phyloP scores from a whole-genome alignment of 495 filamentous ascomycete genomes.

The Elaphomyces granulatus region DNA sequence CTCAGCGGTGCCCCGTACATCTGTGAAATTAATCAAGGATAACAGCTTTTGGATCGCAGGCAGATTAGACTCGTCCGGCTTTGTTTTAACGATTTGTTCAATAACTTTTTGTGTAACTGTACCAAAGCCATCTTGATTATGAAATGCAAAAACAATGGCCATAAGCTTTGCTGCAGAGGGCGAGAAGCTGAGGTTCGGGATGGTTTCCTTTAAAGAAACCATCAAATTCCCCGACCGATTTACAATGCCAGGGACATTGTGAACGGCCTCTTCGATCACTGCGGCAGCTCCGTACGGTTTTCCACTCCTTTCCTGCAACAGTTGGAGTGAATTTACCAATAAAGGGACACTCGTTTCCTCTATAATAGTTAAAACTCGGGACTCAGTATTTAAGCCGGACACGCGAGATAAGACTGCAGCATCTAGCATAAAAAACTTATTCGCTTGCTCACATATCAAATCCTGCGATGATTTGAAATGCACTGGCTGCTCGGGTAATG shows the following conservation, averaged over 20 bases:
- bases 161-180: slow-evolving; percentile 38
- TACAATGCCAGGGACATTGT: slow-evolving; percentile 27
- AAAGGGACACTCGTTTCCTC: slow-evolving; percentile 21
- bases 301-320: slow-evolving; percentile 48
- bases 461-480: slow-evolving; percentile 58
- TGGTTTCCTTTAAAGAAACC: slow-evolving; percentile 31
- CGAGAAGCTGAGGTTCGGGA: slow-evolving; percentile 38
- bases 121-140: slow-evolving; percentile 27
- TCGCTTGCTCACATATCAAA: slow-evolving; percentile 41
- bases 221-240: slow-evolving; percentile 21
- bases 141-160: slow-evolving; percentile 24
- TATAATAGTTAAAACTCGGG: slow-evolving; percentile 9
- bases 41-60: slow-evolving; percentile 29
- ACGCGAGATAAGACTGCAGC: slow-evolving; percentile 27
- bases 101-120: slow-evolving; percentile 27
- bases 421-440: slow-evolving; percentile 47
- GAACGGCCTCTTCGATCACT: slow-evolving; percentile 38
- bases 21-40: slow-evolving; percentile 26
- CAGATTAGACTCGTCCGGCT: slow-evolving; percentile 26
- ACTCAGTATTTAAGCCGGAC: slow-evolving; percentile 4
- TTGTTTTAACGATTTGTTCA: slow-evolving; percentile 23
- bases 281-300: slow-evolving; percentile 72
- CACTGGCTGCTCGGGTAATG: slow-evolving; percentile 63
- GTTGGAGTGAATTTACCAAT: slow-evolving; percentile 33
- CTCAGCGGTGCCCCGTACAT: slow-evolving; percentile 20